Base-by-base conservation (phyloP, 23 red algal species). In the Agarophyton chilense region DNA sequence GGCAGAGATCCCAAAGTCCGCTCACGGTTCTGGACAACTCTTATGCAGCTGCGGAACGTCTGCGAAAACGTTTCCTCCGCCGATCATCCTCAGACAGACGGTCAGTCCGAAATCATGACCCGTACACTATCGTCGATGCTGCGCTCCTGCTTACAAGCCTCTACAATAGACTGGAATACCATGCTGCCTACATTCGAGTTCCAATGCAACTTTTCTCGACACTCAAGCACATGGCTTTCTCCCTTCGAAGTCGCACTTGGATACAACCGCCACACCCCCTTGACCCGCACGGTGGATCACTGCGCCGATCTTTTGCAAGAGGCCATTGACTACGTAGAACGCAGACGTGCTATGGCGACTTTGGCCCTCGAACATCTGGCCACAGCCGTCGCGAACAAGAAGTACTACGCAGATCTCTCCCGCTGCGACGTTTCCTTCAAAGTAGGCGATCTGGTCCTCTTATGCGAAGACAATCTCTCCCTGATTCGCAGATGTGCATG, bases 71-170 rank as follows among this genome's bases (percentile, higher is more conserved):
- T 76, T 21, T 25, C 32, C 8, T 36, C 31, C 10, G 40, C 31
- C 10, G 70, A 76, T 76, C 70, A 76, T 54, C n/a, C n/a, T n/a
- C n/a, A n/a, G n/a, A n/a, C n/a, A n/a, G n/a, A n/a, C n/a, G n/a
- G n/a, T n/a, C n/a, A 79, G 46, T 79, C 75, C 10, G 75, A 74
- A n/a, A 74, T 38, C n/a, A 10, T 55, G 10, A 74, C 39, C 32
- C 67, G 67, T 9, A 74, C 67, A 10, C 50, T 79, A 8, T 52
- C 50, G 9, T 25, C 7, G 12, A 79, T 79, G 43, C 49, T 79
- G 7, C 75, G 75, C 28, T 38, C 13, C 7, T 79, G 10, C 4
- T 53, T 79, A 10, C 50, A 79, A 31, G 14, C 28, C 10, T 8
- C 43, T 55, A 7, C 75, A 10, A 17, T 14, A 6, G 11, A 54